Percentiles rank a stretch among this genome's conserved stretches.
Conservation (phyloP, 768 basidiomycete species). For the Termitomyces bulborhizus region DNA sequence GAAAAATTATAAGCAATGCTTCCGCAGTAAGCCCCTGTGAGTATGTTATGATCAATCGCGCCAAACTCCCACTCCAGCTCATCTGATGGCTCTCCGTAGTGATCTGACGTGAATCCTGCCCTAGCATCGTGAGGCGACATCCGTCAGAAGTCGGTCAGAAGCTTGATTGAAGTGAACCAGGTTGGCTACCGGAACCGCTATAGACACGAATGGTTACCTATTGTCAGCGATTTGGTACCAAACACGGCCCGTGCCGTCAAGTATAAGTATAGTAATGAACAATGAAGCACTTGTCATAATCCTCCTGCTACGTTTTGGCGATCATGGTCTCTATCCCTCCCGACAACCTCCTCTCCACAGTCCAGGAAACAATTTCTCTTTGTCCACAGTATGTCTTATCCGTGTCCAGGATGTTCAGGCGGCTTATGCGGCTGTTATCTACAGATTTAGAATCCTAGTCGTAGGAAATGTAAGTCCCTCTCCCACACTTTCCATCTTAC, state of each 20-base stretch:
- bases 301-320: too few species aligned
- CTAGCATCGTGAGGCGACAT: too few species aligned
- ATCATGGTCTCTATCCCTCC: neutral
- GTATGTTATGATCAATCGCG: too few species aligned
- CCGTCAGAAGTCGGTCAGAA: too few species aligned
- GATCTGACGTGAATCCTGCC: too few species aligned
- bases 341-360: neutral
- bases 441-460: slow-evolving; percentile 1
- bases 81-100: too few species aligned
- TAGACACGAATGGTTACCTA: neutral
- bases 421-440: neutral
- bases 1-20: too few species aligned
- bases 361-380: neutral
- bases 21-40: too few species aligned
- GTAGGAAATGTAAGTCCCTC: neutral
- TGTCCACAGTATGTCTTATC: neutral
- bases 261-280: neutral
- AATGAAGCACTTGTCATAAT: too few species aligned
- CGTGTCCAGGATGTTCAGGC: neutral
- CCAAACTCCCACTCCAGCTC: too few species aligned
- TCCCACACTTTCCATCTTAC: neutral
- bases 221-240: neutral
- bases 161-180: too few species aligned
- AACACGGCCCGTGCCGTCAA: neutral
- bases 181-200: too few species aligned